Evolutionary conservation across 2,329 filamentous ascomycete genomes (phyloP).

Genomic region (Verticillium tricorpus): DNA sequence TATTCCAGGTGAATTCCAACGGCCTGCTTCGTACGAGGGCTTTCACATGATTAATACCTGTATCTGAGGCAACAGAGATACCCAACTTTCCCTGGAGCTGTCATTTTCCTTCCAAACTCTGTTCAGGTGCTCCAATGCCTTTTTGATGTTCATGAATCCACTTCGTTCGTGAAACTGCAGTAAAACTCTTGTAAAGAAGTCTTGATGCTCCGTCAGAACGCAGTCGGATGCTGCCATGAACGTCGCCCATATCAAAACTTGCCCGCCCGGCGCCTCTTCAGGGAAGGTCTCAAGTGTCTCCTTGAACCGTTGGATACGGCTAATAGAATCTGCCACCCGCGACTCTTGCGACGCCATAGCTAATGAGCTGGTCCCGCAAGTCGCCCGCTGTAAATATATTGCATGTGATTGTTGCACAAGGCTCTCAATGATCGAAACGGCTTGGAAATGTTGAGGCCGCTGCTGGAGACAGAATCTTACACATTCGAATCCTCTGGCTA

Average conservation of each 20-base stretch:
- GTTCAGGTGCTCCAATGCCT: conserved; percentile 16
- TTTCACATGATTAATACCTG: conserved; percentile 23
- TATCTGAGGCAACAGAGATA: conserved; percentile 16
- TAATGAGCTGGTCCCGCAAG: not conserved
- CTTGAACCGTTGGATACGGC: conserved; percentile 19
- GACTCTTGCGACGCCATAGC: not conserved
- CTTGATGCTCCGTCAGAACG: conserved; percentile 18
- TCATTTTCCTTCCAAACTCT: conserved; percentile 16
- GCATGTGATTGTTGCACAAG: conserved; percentile 10
- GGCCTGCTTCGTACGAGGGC: too few species aligned
- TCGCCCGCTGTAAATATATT: conserved; percentile 1
- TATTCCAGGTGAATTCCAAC: too few species aligned
- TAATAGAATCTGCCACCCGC: conserved; percentile 7
- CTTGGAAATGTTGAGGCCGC: not conserved
- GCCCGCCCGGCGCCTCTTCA: conserved; percentile 12
- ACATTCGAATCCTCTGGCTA: not conserved
- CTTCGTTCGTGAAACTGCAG: conserved; percentile 14
- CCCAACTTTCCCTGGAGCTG: conserved; percentile 18
- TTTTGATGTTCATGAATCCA: conserved; percentile 19
- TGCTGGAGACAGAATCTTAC: not conserved
- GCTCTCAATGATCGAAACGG: conserved; percentile 7
- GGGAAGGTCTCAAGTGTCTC: conserved; percentile 16
- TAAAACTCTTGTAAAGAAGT: conserved; percentile 15
- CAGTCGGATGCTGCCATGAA: conserved; percentile 21
- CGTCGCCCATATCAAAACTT: conserved; percentile 21